These are phyloP conservation scores for Globisporangium paddicum DNA, from an alignment of 352 stramenopile species.

Conservation along the genomic window DNA sequence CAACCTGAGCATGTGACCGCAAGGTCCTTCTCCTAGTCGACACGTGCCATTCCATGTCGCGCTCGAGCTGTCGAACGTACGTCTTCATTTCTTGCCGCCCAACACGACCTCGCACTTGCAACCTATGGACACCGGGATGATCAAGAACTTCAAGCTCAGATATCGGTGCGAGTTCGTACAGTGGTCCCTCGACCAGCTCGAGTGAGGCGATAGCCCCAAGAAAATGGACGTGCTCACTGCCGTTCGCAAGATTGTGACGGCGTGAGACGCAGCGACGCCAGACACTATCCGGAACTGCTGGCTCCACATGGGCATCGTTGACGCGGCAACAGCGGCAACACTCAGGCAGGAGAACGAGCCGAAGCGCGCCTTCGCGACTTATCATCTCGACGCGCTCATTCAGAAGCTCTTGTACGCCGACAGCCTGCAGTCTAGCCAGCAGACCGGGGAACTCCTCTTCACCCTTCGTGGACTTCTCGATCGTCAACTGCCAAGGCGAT, in stretches of 20 bases:
- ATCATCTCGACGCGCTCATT: not conserved
- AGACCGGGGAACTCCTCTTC: too few species aligned
- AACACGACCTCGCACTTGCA: conserved; percentile 18
- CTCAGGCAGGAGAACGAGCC: not conserved
- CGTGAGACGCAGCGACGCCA: not conserved
- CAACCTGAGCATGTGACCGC: conserved; percentile 3
- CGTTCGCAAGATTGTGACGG: conserved; percentile 14
- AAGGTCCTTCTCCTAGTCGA: conserved; percentile 14
- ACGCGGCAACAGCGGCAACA: not conserved
- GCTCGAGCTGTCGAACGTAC: conserved; percentile 11
- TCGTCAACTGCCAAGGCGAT: too few species aligned
- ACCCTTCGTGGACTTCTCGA: too few species aligned
- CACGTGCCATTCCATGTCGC: conserved; percentile 9
- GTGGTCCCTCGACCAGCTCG: conserved; percentile 11
- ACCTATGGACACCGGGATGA: conserved; percentile 18
- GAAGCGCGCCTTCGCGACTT: not conserved
- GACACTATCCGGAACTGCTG: conserved; percentile 15
- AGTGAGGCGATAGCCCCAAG: not conserved
- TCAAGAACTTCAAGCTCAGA: conserved; percentile 17
- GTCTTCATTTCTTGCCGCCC: conserved; percentile 11
- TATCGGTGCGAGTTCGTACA: conserved; percentile 7
- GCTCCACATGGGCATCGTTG: conserved; percentile 13
- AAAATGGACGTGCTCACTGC: conserved; percentile 10
- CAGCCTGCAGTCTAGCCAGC: too few species aligned
- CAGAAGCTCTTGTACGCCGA: too few species aligned